These are phyloP conservation scores for Lodderomyces margitis DNA, from an alignment of 1,139 yeast species.

Conservation along the genomic window DNA sequence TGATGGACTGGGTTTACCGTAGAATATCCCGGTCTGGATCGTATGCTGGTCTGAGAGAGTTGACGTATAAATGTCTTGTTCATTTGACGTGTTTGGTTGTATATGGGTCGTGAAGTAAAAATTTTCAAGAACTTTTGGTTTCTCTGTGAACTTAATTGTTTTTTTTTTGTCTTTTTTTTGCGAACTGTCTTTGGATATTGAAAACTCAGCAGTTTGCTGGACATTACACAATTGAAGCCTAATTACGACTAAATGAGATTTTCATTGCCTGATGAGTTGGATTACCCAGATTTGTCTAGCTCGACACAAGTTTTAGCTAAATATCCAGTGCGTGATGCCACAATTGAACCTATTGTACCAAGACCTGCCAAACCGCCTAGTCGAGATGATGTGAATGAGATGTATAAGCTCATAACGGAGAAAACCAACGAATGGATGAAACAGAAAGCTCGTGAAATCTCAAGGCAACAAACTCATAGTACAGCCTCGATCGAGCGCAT, in stretches of 20 bases:
- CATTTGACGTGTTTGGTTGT: constrained; percentile 12
- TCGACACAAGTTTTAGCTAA: not conserved
- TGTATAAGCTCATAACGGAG: constrained; percentile 9
- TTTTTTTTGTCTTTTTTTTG: too few species aligned
- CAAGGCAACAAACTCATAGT: not conserved
- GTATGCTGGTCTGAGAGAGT: constrained; percentile 42
- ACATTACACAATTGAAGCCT: too few species aligned
- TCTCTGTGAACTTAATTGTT: too few species aligned
- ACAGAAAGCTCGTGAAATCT: not conserved
- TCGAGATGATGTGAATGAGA: constrained; percentile 8
- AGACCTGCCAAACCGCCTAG: not conserved
- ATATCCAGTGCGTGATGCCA: not conserved
- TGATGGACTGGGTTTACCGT: constrained; percentile 92
- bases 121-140: constrained; percentile 6
- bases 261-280: constrained; percentile 28
- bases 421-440: constrained; percentile 6
- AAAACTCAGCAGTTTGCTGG: too few species aligned
- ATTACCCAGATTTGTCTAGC: constrained; percentile 16
- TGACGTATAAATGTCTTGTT: constrained; percentile 34
- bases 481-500: not conserved
- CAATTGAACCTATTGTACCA: constrained; percentile 6
- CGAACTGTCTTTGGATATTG: too few species aligned
- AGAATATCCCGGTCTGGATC: constrained; percentile 67
- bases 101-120: constrained; percentile 3
- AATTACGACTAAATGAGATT: constrained; percentile 20